phyloP scores from a whole-genome alignment of 192 early-diverging fungal species.

The Rhizophagus clarus region DNA sequence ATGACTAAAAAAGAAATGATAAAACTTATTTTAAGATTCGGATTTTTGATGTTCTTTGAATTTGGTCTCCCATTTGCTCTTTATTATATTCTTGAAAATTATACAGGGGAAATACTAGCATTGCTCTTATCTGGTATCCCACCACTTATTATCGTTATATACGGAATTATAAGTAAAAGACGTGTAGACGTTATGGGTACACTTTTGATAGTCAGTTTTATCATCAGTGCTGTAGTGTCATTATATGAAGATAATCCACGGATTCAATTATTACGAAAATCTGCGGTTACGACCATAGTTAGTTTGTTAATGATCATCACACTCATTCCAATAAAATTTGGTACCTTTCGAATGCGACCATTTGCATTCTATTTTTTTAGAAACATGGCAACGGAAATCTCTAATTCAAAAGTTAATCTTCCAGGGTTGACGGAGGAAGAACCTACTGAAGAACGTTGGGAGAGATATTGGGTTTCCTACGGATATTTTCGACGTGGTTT shows the following conservation, averaged over 20 bases:
- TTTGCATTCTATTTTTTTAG: conserved; percentile 40
- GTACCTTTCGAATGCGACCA: conserved; percentile 38
- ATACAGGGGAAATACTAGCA: conserved; percentile 36
- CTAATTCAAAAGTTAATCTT: neutral
- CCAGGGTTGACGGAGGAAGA: neutral
- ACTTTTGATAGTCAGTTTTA: conserved; percentile 41
- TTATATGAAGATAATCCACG: conserved; percentile 44
- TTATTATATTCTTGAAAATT: conserved; percentile 38
- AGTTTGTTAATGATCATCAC: conserved; percentile 41
- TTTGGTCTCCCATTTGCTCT: neutral
- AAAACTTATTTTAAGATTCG: no score
- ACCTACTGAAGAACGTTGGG: neutral
- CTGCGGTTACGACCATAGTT: conserved; percentile 37
- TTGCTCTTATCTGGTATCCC: conserved; percentile 44
- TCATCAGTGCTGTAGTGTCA: conserved; percentile 44
- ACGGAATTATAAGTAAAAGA: conserved; percentile 34
- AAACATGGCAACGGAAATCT: conserved; percentile 39
- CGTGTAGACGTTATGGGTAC: conserved; percentile 40
- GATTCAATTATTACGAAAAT: conserved; percentile 47
- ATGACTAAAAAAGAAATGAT: no score
- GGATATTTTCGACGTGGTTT: neutral
- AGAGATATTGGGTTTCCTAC: neutral
- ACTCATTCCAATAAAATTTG: conserved; percentile 40
- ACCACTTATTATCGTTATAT: conserved; percentile 36
- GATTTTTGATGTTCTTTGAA: neutral